A percentile compares a stretch with the other conserved stretches of the same genome.
These are phyloP conservation scores for Nasturtium officinale DNA, from an alignment of 345 rosid species.

Conservation along the genomic window DNA sequence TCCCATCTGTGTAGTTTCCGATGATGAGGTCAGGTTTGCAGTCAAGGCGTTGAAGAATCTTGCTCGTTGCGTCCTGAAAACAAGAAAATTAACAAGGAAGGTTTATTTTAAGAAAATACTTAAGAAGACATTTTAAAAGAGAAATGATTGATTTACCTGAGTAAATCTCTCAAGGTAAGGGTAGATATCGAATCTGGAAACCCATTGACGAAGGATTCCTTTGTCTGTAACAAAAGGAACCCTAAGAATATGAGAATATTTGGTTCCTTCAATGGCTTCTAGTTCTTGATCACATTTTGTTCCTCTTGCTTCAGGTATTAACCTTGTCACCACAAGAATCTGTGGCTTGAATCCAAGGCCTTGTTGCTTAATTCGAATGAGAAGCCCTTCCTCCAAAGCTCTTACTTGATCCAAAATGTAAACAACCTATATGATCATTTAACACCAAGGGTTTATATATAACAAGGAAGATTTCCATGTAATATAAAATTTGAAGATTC, in stretches of 20 bases:
- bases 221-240: constrained; percentile 77
- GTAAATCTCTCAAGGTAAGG: constrained; percentile 85
- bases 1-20: constrained; percentile 93
- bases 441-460: background rate
- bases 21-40: constrained; percentile 89
- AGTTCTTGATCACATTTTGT: constrained; percentile 84
- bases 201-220: constrained; percentile 79
- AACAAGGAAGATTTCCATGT: constrained; percentile 1
- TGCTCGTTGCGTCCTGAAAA: constrained; percentile 62
- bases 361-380: constrained; percentile 65
- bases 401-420: constrained; percentile 98
- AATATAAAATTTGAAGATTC: background rate
- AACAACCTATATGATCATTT: constrained; percentile 61
- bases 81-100: background rate
- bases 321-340: constrained; percentile 82
- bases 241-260: constrained; percentile 77
- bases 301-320: constrained; percentile 80
- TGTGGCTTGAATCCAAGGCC: constrained; percentile 81
- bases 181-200: constrained; percentile 86
- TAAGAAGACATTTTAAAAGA: background rate
- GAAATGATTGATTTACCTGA: constrained; percentile 47
- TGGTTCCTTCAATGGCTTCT: constrained; percentile 66
- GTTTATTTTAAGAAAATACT: background rate
- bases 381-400: constrained; percentile 85
- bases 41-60: constrained; percentile 62